Conservation (phyloP, 352 stramenopile genomes). For the Globisporangium cederbergense region DNA sequence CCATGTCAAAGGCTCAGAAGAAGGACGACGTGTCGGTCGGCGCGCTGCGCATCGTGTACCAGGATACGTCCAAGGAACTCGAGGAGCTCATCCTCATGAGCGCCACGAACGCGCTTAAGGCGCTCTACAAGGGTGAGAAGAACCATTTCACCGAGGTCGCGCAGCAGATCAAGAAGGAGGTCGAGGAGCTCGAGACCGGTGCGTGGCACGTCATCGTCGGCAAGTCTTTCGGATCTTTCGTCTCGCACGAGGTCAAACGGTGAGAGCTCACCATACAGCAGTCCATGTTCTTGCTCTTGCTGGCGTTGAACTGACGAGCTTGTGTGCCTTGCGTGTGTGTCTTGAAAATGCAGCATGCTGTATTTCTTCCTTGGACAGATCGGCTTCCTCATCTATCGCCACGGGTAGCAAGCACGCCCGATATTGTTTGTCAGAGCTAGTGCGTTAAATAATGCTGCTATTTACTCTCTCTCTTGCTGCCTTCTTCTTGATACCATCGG, state of each 20-base stretch:
- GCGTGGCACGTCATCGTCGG: slow-evolving; percentile 84
- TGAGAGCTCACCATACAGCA: slow-evolving; percentile 20
- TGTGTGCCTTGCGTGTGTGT: background rate
- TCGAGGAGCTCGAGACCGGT: slow-evolving; percentile 64
- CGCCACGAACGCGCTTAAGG: slow-evolving; percentile 76
- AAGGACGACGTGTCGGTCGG: slow-evolving; percentile 77
- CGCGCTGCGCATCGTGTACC: slow-evolving; percentile 62
- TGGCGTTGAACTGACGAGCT: background rate
- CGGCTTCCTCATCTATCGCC: slow-evolving; percentile 73
- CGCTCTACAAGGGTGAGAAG: slow-evolving; percentile 84
- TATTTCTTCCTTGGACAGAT: slow-evolving; percentile 84
- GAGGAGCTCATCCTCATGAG: slow-evolving; percentile 68
- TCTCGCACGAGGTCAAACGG: slow-evolving; percentile 85
- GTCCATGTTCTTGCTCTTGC: too few relatives aligned
- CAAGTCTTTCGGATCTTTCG: slow-evolving; percentile 84
- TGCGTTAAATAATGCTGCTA: slow-evolving; percentile 33
- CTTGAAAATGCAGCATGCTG: slow-evolving; percentile 45
- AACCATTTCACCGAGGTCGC: slow-evolving; percentile 79
- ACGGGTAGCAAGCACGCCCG: slow-evolving; percentile 37
- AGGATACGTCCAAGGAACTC: slow-evolving; percentile 64
- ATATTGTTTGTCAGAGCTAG: background rate
- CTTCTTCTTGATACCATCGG: slow-evolving; percentile 3
- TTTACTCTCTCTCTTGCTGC: slow-evolving; percentile 8
- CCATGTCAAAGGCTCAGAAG: slow-evolving; percentile 77
- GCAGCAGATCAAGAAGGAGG: slow-evolving; percentile 74